Conservation (phyloP, 192 early-diverging fungal genomes). For the Coemansia sp. region DNA sequence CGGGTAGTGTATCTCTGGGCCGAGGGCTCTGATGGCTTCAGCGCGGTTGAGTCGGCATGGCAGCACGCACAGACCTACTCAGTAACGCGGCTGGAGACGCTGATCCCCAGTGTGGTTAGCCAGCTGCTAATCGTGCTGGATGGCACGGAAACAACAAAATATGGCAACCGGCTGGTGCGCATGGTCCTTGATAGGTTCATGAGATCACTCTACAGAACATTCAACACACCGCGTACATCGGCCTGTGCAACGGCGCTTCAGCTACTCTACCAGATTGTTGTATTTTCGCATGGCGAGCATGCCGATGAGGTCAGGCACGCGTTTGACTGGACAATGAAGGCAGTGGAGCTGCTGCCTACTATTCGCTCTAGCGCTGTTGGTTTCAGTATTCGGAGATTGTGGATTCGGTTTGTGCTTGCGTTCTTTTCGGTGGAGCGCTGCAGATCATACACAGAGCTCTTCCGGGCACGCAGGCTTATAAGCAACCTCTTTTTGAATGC, state of each 20-base stretch:
- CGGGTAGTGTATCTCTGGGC: conserved; percentile 48
- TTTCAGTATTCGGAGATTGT: conserved; percentile 37
- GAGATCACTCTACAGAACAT: conserved; percentile 24
- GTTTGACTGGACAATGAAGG: conserved; percentile 42
- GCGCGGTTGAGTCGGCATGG: conserved; percentile 24
- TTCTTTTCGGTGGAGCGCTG: conserved; percentile 41
- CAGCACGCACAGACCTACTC: conserved; percentile 14
- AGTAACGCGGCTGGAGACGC: conserved; percentile 22
- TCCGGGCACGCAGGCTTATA: conserved; percentile 20
- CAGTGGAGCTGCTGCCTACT: conserved; percentile 12
- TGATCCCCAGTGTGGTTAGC: conserved; percentile 20
- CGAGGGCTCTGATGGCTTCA: conserved; percentile 17
- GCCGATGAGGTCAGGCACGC: conserved; percentile 25
- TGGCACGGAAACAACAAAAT: conserved; percentile 4
- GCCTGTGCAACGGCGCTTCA: conserved; percentile 33
- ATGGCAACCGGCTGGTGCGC: conserved; percentile 22
- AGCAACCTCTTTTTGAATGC: conserved; percentile 24
- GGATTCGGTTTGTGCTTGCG: conserved; percentile 43
- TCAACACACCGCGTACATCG: conserved; percentile 29
- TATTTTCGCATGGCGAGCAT: conserved; percentile 29
- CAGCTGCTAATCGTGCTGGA: conserved; percentile 25
- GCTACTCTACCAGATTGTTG: conserved; percentile 29
- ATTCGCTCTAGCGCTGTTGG: conserved; percentile 24
- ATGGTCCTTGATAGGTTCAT: conserved; percentile 31
- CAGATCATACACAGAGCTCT: conserved; percentile 19